phyloP scores from a whole-genome alignment of 2,329 filamentous ascomycete genomes.

The Grosmannia clavigera region DNA sequence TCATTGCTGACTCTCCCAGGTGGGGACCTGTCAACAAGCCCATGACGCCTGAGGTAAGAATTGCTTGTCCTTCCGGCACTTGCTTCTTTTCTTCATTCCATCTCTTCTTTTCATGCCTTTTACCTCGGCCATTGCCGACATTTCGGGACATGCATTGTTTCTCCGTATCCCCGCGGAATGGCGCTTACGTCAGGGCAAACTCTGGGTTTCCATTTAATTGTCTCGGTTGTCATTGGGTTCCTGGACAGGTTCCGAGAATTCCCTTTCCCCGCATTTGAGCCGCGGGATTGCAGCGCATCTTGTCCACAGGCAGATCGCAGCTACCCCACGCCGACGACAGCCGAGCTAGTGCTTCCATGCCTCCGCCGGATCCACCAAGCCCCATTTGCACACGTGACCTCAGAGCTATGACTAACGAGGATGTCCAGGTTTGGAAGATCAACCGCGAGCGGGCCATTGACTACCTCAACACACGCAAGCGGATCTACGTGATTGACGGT shows the following conservation, averaged over 20 bases:
- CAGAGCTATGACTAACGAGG: constrained; percentile 10
- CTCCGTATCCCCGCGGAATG: background rate
- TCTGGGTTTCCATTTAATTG: background rate
- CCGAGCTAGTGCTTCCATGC: constrained; percentile 8
- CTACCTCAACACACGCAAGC: constrained; percentile 97
- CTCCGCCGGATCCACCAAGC: background rate
- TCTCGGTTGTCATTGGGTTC: background rate
- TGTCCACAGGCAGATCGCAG: background rate
- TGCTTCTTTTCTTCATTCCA: constrained; percentile 1
- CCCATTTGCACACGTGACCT: background rate
- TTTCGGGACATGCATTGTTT: background rate
- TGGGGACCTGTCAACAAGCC: constrained; percentile 99
- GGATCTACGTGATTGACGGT: constrained; percentile 96
- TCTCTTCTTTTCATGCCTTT: background rate
- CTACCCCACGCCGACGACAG: constrained; percentile 8
- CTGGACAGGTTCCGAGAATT: background rate
- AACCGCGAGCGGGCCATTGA: constrained; percentile 98
- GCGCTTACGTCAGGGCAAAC: constrained; percentile 1
- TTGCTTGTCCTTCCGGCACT: background rate
- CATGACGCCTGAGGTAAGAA: constrained; percentile 89
- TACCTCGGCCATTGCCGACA: constrained; percentile 2
- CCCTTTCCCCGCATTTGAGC: background rate
- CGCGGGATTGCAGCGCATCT: background rate
- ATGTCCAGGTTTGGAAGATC: constrained; percentile 87
- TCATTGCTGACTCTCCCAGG: background rate